Percentiles rank a stretch among this genome's conserved stretches.
These are phyloP conservation scores for Emmonsia crescens DNA, from an alignment of 2,329 filamentous ascomycete genomes.

Conservation along the genomic window DNA sequence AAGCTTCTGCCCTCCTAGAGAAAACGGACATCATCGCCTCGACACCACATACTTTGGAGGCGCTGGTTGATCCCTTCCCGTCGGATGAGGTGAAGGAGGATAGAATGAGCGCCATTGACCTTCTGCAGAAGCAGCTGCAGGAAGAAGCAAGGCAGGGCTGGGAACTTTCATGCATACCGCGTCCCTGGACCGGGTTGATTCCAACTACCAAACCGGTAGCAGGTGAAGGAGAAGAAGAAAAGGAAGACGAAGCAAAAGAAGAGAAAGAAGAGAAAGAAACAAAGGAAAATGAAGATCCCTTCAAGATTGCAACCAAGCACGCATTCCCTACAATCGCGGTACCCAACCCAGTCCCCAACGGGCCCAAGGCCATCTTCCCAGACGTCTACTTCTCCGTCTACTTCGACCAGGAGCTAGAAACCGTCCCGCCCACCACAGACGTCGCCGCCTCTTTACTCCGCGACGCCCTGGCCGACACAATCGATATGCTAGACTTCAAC, in stretches of 20 bases:
- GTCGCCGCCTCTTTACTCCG: conserved; percentile 75
- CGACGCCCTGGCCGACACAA: conserved; percentile 79
- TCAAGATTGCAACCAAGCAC: conserved; percentile 57
- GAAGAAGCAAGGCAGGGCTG: conserved; percentile 63
- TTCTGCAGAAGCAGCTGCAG: conserved; percentile 80
- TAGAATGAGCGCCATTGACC: conserved; percentile 61
- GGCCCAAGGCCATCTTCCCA: conserved; percentile 69
- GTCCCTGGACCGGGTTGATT: conserved; percentile 37
- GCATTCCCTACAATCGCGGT: conserved; percentile 64
- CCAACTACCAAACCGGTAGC: conserved; percentile 29
- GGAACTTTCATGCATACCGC: conserved; percentile 56
- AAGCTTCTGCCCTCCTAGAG: conserved; percentile 69
- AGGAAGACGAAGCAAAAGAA: conserved; percentile 21
- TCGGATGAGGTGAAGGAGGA: conserved; percentile 41
- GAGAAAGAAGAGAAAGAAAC: conserved; percentile 26
- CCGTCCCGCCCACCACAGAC: conserved; percentile 65
- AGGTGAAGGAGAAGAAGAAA: conserved; percentile 33
- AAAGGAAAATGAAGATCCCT: conserved; percentile 44
- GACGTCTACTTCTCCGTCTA: conserved; percentile 94
- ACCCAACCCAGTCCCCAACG: conserved; percentile 63
- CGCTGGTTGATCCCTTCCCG: conserved; percentile 75
- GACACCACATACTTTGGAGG: conserved; percentile 73
- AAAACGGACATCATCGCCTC: conserved; percentile 93
- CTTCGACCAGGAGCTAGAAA: conserved; percentile 72
- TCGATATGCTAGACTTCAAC: conserved; percentile 90